A percentile compares a stretch with the other conserved stretches of the same genome.
phyloP scores from a whole-genome alignment of 768 basidiomycete species.

The Boletus pseudo-olivaceus region DNA sequence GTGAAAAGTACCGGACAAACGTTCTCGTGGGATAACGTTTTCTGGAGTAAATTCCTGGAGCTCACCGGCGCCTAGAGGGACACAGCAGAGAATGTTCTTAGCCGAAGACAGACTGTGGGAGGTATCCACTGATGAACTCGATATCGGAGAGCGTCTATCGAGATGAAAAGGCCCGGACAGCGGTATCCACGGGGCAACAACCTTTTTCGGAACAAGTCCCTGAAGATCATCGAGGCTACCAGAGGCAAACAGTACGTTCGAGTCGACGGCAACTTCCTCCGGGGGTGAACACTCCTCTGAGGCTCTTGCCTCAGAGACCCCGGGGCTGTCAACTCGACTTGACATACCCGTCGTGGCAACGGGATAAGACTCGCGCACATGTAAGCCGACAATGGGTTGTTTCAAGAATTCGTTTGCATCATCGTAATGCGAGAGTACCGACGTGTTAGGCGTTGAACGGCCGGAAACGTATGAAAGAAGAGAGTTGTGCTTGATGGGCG shows the following conservation, averaged over 20 bases:
- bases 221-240: not conserved
- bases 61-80: not conserved
- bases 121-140: not conserved
- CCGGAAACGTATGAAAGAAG: conserved; percentile 17
- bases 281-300: not conserved
- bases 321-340: not conserved
- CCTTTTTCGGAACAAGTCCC: not conserved
- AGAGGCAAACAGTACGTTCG: not conserved
- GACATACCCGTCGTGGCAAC: not conserved
- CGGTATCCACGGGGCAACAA: not conserved
- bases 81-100: not conserved
- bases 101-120: not conserved
- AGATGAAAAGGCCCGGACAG: not conserved
- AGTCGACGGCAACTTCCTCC: not conserved
- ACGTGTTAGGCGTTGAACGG: conserved; percentile 24
- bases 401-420: conserved; percentile 12
- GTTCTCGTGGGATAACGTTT: not conserved
- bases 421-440: conserved; percentile 18
- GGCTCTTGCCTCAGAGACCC: not conserved
- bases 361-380: not conserved
- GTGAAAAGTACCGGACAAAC: not conserved
- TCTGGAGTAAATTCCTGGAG: not conserved
- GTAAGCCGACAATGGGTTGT: not conserved
- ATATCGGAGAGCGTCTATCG: not conserved
- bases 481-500: conserved; percentile 17